Conservation (phyloP, 2,329 filamentous ascomycete species). For the Graphilbum fragrans region DNA sequence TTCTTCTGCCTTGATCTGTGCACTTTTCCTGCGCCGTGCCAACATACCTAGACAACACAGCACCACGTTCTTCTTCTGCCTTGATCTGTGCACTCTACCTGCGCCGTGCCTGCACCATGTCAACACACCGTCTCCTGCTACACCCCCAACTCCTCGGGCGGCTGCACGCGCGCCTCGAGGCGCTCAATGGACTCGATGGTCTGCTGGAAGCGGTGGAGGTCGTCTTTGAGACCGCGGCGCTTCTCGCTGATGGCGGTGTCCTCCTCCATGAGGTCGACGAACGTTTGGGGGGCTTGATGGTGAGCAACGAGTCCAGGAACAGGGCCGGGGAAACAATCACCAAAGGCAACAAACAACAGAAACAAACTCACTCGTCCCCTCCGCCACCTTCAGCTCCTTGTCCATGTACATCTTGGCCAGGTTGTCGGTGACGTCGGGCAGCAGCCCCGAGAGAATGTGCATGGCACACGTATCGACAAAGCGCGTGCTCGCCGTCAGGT, state of each 20-base stretch:
- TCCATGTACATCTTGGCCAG: slow-evolving; percentile 30
- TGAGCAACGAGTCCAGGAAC: no score
- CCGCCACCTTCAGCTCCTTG: slow-evolving; percentile 27
- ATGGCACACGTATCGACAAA: slow-evolving; percentile 47
- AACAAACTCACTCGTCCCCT: slow-evolving; percentile 15
- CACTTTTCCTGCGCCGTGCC: no score
- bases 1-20: no score
- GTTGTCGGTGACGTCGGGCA: slow-evolving; percentile 27
- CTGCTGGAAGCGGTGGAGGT: slow-evolving; percentile 19
- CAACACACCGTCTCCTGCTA: no score
- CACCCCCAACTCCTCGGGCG: neutral
- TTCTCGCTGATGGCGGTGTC: slow-evolving; percentile 18
- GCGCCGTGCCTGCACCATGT: no score
- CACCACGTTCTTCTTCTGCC: no score
- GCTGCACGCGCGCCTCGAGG: slow-evolving; percentile 13
- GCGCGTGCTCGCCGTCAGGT: slow-evolving; percentile 50
- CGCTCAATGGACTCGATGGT: slow-evolving; percentile 22
- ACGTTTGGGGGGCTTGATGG: slow-evolving; percentile 10
- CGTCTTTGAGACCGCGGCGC: slow-evolving; percentile 18
- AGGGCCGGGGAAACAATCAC: neutral
- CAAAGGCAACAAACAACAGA: neutral
- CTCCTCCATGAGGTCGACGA: slow-evolving; percentile 24
- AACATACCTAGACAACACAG: no score
- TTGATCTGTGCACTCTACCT: no score
- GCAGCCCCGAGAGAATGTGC: slow-evolving; percentile 34